Evolutionary conservation across 2,329 filamentous ascomycete species (phyloP), one percentile per base, ranked within the genome.

Genomic region (Byssothecium circinans): DNA sequence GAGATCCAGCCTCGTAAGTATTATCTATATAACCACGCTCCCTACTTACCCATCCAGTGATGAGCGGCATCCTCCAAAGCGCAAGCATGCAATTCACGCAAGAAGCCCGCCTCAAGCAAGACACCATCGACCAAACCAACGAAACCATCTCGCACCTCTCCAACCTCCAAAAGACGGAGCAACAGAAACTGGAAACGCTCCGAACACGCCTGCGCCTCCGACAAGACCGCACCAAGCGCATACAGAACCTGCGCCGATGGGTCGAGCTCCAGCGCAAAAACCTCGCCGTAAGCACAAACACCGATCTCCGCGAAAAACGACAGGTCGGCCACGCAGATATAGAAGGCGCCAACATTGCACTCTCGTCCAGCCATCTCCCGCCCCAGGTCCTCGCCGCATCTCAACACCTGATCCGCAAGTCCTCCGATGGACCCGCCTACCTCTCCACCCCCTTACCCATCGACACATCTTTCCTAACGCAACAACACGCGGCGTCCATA

Each of bases 41-140:
- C 8, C 10, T 15, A n/a, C 34, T 49, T 46, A 51, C 52, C 45
- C 18, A 11, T 14, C 1, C 25, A 67, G 88, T 91, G 41, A 91
- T 96, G 61, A 89, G 88, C 35, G 86, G 89, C 56, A 84, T 95
- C 40, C 79, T 99, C 18, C 84, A 83, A 35, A 85, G 91, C 58
- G 88, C 91, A 4, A 85, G 91, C 41, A 80, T 84, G 35, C 84
- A 89, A 36, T 92, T 96, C 67, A 86, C 89, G 46, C 78, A 84
- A 40, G 89, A 92, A 68, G 83, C 96, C 54, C 87, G 86, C 59
- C 79, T 86, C 36, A 96, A 96, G 67, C 91, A 96, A 73, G 80
- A 86, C 41, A 81, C 85, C 23, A 86, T 97, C 44, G 91, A 96
- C 65, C 80, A 84, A 14, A 84, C 95, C 29, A 92, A 96, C 70